A percentile compares a stretch with the other conserved stretches of the same genome.
Evolutionary conservation across 805 yeast genomes (phyloP).

Genomic region (Scheffersomyces coipomensis): DNA sequence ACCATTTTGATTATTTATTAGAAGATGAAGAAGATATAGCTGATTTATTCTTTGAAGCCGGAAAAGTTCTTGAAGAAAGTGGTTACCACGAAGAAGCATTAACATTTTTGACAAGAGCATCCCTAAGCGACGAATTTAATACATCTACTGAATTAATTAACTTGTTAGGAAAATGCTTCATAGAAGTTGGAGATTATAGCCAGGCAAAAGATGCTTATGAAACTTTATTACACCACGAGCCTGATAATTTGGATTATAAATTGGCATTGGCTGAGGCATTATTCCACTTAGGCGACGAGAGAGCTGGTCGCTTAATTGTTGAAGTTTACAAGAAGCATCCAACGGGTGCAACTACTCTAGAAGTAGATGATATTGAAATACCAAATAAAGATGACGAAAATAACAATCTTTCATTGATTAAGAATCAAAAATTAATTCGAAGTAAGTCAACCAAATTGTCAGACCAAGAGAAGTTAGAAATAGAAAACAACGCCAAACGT

Average conservation of each 20-base stretch:
- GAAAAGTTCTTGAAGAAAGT: slow-evolving; percentile 64
- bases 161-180: slow-evolving; percentile 73
- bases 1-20: slow-evolving; percentile 62
- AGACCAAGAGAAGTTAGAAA: slow-evolving; percentile 49
- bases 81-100: slow-evolving; percentile 78
- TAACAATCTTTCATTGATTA: slow-evolving; percentile 13
- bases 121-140: slow-evolving; percentile 51
- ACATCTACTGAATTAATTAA: slow-evolving; percentile 48
- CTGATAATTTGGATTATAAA: slow-evolving; percentile 68
- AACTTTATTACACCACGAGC: slow-evolving; percentile 52
- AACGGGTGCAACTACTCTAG: not conserved
- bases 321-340: slow-evolving; percentile 43
- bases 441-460: slow-evolving; percentile 19
- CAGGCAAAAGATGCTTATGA: slow-evolving; percentile 62
- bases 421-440: slow-evolving; percentile 10
- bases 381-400: not conserved
- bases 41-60: slow-evolving; percentile 78
- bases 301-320: slow-evolving; percentile 52
- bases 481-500: slow-evolving; percentile 58
- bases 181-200: slow-evolving; percentile 67
- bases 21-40: slow-evolving; percentile 58
- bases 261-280: slow-evolving; percentile 80
- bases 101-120: slow-evolving; percentile 56
- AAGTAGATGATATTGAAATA: not conserved
- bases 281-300: slow-evolving; percentile 62